Evolutionary conservation across 2,329 filamentous ascomycete species (phyloP).

Genomic region (Coniochaeta sp.): DNA sequence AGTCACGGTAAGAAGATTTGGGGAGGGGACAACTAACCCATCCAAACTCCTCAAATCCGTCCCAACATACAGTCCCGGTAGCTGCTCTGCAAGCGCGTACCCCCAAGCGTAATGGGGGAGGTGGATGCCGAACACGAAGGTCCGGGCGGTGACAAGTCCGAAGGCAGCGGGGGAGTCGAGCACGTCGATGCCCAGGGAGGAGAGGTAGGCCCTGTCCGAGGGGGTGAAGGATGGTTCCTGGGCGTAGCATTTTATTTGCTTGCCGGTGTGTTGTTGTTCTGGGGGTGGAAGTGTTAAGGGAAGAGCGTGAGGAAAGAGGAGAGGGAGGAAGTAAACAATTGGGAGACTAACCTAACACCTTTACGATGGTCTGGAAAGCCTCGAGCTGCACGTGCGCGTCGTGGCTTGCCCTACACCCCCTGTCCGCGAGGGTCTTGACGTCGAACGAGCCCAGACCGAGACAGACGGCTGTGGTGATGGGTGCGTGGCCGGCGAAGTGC

Average conservation of each 20-base stretch:
- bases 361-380: conserved; percentile 42
- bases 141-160: conserved; percentile 34
- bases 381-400: conserved; percentile 45
- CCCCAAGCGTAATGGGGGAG: conserved; percentile 49
- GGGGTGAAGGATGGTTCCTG: conserved; percentile 48
- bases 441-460: conserved; percentile 51
- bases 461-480: conserved; percentile 38
- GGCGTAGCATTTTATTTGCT: conserved; percentile 37
- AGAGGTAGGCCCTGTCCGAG: conserved; percentile 44
- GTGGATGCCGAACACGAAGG: conserved; percentile 57
- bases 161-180: conserved; percentile 47
- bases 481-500: conserved; percentile 12
- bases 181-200: conserved; percentile 44
- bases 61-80: conserved; percentile 52
- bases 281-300: conserved; percentile 1
- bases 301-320: neutral
- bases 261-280: conserved; percentile 16
- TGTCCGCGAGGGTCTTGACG: conserved; percentile 36
- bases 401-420: conserved; percentile 38
- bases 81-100: conserved; percentile 33
- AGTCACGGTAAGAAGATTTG: too few species aligned
- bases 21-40: too few species aligned
- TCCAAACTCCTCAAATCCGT: conserved; percentile 22
- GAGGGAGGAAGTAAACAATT: neutral
- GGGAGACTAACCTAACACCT: conserved; percentile 32